phyloP scores from a whole-genome alignment of 345 rosid species.

The Linum trigynum region DNA sequence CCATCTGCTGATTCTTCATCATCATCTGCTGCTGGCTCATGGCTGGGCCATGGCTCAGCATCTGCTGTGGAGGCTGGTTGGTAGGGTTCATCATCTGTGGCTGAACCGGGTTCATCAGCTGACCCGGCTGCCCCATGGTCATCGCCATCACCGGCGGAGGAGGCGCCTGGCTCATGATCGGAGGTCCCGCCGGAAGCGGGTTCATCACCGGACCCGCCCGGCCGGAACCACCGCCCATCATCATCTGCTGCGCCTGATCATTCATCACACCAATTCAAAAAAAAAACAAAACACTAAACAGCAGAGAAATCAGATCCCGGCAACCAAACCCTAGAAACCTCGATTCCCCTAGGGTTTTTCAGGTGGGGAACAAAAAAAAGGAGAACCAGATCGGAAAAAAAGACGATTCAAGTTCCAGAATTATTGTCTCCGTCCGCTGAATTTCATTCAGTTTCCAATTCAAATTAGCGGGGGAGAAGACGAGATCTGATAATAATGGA shows the following conservation, averaged over 20 bases:
- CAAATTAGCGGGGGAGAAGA: too few species aligned
- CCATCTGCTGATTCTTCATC: constrained; percentile 26
- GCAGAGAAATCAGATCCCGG: background rate
- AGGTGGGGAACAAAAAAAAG: too few species aligned
- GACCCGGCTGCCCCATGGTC: constrained; percentile 32
- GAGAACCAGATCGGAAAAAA: background rate
- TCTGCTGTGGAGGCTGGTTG: constrained; percentile 22
- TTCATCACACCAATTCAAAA: constrained; percentile 27
- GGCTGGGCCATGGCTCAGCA: constrained; percentile 16
- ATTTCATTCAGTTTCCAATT: too few species aligned
- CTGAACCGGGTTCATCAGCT: constrained; percentile 36
- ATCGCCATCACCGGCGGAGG: constrained; percentile 34
- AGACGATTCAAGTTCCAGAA: background rate
- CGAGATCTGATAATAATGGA: too few species aligned
- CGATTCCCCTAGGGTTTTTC: background rate
- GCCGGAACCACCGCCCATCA: background rate
- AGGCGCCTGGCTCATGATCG: constrained; percentile 9
- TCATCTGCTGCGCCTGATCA: constrained; percentile 31
- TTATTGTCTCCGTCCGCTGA: too few species aligned
- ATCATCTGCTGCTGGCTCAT: constrained; percentile 28
- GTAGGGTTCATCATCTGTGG: constrained; percentile 23
- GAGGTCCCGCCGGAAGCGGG: constrained; percentile 11
- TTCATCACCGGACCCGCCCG: constrained; percentile 25
- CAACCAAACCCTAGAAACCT: background rate
- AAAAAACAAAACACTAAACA: background rate